Base-by-base conservation (phyloP, 331 rosid genomes). In the Quercus tomentella region DNA sequence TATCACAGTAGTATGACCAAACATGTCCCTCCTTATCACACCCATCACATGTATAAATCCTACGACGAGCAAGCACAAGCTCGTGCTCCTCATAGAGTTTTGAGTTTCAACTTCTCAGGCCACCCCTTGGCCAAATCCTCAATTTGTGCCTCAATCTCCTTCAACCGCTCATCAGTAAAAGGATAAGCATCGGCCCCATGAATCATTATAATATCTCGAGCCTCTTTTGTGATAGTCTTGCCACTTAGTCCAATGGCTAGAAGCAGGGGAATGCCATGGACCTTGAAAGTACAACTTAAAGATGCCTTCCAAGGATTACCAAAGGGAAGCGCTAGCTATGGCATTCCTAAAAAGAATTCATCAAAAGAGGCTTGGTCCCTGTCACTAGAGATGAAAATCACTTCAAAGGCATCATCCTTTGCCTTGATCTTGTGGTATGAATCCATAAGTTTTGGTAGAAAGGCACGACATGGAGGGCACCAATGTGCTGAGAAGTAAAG, bases 261-360 rank as follows among this genome's bases (percentile, higher is more conserved):
- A 1, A 86, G 86, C 84, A 43, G 78, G 80, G 93, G 97, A 81
- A 89, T 90, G 79, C 91, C 89, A 17, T 54, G 25, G 25, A 90
- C 84, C 84, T 67, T 89, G 84, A 90, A 92, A 54, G 63, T 83
- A 68, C 86, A 83, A 67, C 80, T 89, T 70, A 92, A 79, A 23
- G 70, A 70, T 65, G 82, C 77, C 79, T 89, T 89, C 81, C 93
- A 90, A 3, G 80, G 18, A 79, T 92, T 96, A 3, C 89, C 96
- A 80, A 80, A 89, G 58, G 97, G 96, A 72, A 90, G 90, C 26
- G 93, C 96, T 68, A 90, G 60, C 97, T 93, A 90, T 28, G 97
- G 96, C 97, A 92, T 92, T 77, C 33, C 33, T 31, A 1, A 31
- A 31, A 31, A 31, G 33, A 31, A 31, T 31, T 31, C 33, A 31